Evolutionary conservation across 805 yeast genomes (phyloP), one percentile per base, ranked within the genome.

Genomic region (Hanseniaspora lindneri): DNA sequence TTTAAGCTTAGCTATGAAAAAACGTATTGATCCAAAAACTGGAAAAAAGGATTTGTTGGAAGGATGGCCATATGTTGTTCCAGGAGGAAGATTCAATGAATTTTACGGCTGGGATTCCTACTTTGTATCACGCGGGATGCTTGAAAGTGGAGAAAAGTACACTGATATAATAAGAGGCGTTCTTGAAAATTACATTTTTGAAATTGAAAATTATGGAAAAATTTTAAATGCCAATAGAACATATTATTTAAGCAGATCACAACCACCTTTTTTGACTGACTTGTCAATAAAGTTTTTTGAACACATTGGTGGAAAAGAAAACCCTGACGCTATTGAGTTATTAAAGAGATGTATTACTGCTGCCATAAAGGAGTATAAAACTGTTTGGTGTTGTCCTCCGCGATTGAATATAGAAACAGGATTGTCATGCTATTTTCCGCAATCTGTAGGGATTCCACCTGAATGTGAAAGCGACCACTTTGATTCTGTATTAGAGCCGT

Each of bases 51-150:
- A 59, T 16, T 69, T 72, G 13, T 56, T 81, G 41, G 68, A 73
- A 34, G 85, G 87, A 19, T 78, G 74, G 58, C 95, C 95, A 0
- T 89, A 89, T 63, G 83, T 85, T 16, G 97, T 89, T 21, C 98
- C 98, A 1, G 98, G 98, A 16, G 97, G 98, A 20, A 71, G 98
- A 54, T 89, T 89, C 66, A 92, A 92, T 66, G 98, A 89, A 66
- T 73, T 87, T 51, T 89, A 92, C 59, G 98, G 97, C 14, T 89
- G 98, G 98, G 98, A 89, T 63, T 86, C 96, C 2, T 89, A 92
- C 60, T 83, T 92, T 81, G 87, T 81, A 60, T 76, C 92, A 0
- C 64, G 87, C 21, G 98, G 97, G 1, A 69, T 92, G 36, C 62
- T 92, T 23, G 72, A 75, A 24, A 36, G 43, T 29, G 48, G 42